Conservation (phyloP, 345 rosid genomes). For the Sisymbrium irio region DNA sequence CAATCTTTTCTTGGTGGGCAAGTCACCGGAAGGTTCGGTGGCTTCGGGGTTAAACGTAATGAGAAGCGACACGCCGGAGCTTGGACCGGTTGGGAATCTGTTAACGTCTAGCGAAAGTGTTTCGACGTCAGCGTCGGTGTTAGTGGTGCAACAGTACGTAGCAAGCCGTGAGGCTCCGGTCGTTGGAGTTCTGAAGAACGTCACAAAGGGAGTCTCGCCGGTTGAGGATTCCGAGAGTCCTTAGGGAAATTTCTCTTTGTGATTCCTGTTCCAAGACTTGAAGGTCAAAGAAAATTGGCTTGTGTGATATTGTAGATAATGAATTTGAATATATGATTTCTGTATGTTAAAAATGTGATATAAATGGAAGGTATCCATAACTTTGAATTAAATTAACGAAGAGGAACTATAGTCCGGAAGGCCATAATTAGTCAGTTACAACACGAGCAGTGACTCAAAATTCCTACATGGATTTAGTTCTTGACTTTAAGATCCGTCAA, state of each 20-base stretch:
- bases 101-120: slow-evolving; percentile 42
- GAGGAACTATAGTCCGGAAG: neutral
- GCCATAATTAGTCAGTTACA: neutral
- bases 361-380: neutral
- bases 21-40: slow-evolving; percentile 45
- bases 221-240: slow-evolving; percentile 12
- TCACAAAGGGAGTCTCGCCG: slow-evolving; percentile 7
- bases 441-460: no score
- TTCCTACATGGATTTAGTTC: no score
- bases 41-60: slow-evolving; percentile 34
- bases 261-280: neutral
- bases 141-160: slow-evolving; percentile 51
- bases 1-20: slow-evolving; percentile 57
- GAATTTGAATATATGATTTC: neutral
- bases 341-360: neutral
- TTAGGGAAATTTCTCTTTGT: neutral
- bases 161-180: neutral
- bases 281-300: neutral
- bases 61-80: slow-evolving; percentile 33
- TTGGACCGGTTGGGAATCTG: slow-evolving; percentile 35
- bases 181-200: neutral
- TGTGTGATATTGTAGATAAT: slow-evolving; percentile 10
- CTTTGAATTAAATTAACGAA: neutral
- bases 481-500: no score
- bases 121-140: slow-evolving; percentile 47